A percentile compares a stretch with the other conserved stretches of the same genome.
Evolutionary conservation across 805 yeast species (phyloP).

Genomic region (Candida montana): DNA sequence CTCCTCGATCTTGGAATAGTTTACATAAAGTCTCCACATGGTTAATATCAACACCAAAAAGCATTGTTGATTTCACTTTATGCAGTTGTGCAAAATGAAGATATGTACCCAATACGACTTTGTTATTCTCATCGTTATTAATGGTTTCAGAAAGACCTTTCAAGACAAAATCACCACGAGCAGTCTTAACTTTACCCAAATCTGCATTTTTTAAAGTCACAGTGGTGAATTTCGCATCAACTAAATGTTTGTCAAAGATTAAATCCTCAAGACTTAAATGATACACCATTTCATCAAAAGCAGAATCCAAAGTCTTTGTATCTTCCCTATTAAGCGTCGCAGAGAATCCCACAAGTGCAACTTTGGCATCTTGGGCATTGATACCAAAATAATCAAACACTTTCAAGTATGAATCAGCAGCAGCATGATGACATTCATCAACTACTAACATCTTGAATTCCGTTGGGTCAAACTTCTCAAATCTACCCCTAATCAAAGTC

Average conservation of each 20-base stretch:
- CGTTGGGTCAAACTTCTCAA: conserved; percentile 47
- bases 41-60: conserved; percentile 71
- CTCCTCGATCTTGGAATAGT: conserved; percentile 50
- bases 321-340: conserved; percentile 86
- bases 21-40: conserved; percentile 56
- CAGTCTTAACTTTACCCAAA: conserved; percentile 26
- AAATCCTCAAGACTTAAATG: conserved; percentile 60
- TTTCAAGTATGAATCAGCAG: conserved; percentile 58
- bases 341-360: conserved; percentile 75
- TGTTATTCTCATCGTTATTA: conserved; percentile 49
- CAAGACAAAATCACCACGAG: conserved; percentile 48
- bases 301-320: conserved; percentile 47
- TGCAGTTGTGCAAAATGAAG: conserved; percentile 36
- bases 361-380: conserved; percentile 18
- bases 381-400: conserved; percentile 50
- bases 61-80: conserved; percentile 53
- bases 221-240: conserved; percentile 60
- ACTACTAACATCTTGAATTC: conserved; percentile 70
- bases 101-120: conserved; percentile 50
- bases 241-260: conserved; percentile 64
- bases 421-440: conserved; percentile 93
- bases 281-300: conserved; percentile 70
- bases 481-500: conserved; percentile 47
- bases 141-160: conserved; percentile 48
- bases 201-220: conserved; percentile 43